phyloP scores from a whole-genome alignment of 306 rosid genomes.

The Sesbania bispinosa region DNA sequence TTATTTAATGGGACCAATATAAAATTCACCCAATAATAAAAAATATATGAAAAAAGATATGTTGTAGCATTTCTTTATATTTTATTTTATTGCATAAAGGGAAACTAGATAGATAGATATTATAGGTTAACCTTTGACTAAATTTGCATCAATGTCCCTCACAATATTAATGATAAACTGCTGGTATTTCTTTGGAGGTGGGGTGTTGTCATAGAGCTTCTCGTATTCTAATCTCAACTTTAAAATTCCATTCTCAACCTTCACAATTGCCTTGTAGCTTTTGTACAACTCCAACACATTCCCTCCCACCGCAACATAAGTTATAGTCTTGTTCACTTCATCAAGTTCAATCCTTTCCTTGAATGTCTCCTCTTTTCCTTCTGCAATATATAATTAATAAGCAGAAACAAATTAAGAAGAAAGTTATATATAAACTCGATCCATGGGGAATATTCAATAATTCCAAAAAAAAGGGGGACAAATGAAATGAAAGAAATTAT shows the following conservation, averaged over 20 bases:
- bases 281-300: conserved; percentile 22
- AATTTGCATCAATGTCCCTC: conserved; percentile 18
- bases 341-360: conserved; percentile 21
- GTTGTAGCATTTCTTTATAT: background rate
- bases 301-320: conserved; percentile 25
- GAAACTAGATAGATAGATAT: background rate
- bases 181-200: conserved; percentile 27
- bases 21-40: too few species aligned
- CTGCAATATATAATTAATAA: background rate
- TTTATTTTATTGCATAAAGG: background rate
- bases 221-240: conserved; percentile 28
- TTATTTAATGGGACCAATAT: too few species aligned
- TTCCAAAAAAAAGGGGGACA: too few species aligned
- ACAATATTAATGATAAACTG: conserved; percentile 17
- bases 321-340: conserved; percentile 23
- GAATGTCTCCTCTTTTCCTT: conserved; percentile 26
- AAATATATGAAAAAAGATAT: too few species aligned
- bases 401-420: background rate
- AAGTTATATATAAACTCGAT: background rate
- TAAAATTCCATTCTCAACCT: conserved; percentile 17
- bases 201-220: background rate
- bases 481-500: too few species aligned
- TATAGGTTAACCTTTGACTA: conserved; percentile 17
- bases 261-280: conserved; percentile 13
- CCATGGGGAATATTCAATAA: too few species aligned